A percentile compares a stretch with the other conserved stretches of the same genome.
Conservation (phyloP, 495 filamentous ascomycete genomes). For the Aspergillus steynii region DNA sequence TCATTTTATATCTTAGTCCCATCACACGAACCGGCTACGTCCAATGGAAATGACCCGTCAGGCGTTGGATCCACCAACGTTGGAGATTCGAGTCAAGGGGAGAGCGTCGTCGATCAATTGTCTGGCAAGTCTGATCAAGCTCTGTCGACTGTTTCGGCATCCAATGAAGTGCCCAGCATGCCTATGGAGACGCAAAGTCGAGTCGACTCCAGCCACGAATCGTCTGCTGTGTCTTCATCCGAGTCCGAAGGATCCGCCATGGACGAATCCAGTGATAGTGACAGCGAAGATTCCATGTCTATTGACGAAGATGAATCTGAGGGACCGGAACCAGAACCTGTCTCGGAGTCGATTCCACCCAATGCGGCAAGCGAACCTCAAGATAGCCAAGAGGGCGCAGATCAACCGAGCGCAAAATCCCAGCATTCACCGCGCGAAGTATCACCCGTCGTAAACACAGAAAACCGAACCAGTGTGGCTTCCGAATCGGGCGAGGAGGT, state of each 20-base stretch:
- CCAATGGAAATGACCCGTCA: not conserved
- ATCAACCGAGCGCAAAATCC: slow-evolving; percentile 9
- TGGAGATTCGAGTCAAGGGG: not conserved
- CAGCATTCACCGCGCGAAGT: slow-evolving; percentile 12
- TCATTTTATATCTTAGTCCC: not conserved
- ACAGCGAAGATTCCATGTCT: slow-evolving; percentile 20
- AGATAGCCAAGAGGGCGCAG: not conserved
- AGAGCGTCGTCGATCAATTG: not conserved
- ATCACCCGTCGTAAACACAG: slow-evolving; percentile 1
- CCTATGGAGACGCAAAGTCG: not conserved
- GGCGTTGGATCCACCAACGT: not conserved
- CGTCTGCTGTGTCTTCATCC: slow-evolving; percentile 14
- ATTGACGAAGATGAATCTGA: slow-evolving; percentile 20
- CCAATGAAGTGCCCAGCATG: not conserved
- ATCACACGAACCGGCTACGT: not conserved
- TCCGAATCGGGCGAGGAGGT: slow-evolving; percentile 16
- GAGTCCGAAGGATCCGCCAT: slow-evolving; percentile 42
- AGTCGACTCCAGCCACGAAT: not conserved
- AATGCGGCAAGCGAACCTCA: slow-evolving; percentile 1
- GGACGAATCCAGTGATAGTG: slow-evolving; percentile 41
- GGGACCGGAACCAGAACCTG: slow-evolving; percentile 1
- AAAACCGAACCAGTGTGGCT: slow-evolving; percentile 8
- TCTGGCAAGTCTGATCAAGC: not conserved
- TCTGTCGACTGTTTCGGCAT: not conserved
- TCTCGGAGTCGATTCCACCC: not conserved